Base-by-base conservation (phyloP, 495 filamentous ascomycete genomes). In the Opeltia flavorubescens region DNA sequence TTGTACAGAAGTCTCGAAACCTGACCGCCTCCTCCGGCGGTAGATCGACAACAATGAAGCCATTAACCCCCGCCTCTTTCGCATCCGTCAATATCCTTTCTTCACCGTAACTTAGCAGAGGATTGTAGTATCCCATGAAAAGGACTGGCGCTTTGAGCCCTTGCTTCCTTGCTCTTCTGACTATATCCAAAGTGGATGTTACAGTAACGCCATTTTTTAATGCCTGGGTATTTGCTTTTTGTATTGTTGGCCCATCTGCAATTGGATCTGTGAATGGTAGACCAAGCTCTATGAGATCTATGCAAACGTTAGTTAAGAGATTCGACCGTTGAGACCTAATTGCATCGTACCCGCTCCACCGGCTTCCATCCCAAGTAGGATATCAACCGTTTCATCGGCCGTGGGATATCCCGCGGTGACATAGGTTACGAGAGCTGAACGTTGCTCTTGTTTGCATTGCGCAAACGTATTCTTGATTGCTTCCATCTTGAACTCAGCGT, bases 51-150 rank as follows among this genome's bases (percentile, higher is more conserved):
- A 96, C 79, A 54, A 99, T 96, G 63, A 96, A 99, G 39, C 91
- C 91, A 67, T 95, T 95, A 58, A 91, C 83, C 40, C 87, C 86
- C 17, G 85, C 84, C 35, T 80, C 77, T 57, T 83, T 79, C 58
- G 87, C 87, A 62, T 99, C 89, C 46, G 73, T 70, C 30, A 99
- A 68, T 61, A 96, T 77, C 42, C 72, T 71, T 66, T 93, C 86
- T 66, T 96, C 91, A 49, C 93, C 93, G 58, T 96, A 96, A 54
- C 77, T 83, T 39, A 95, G 68, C 42, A 96, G 66, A 1, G 91
- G 91, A 65, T 99, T 99, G 64, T 94, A 99, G 74, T 99, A 99
- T 47, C 91, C 91, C 91, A 99, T 99, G 51, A 99, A 72, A 47
- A 99, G 66, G 31, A 99, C 69, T 5, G 91, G 91, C 1, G 80